Evolutionary conservation across 495 filamentous ascomycete species (phyloP), one percentile per base, ranked within the genome.

Genomic region (Penicillium bialowiezense): DNA sequence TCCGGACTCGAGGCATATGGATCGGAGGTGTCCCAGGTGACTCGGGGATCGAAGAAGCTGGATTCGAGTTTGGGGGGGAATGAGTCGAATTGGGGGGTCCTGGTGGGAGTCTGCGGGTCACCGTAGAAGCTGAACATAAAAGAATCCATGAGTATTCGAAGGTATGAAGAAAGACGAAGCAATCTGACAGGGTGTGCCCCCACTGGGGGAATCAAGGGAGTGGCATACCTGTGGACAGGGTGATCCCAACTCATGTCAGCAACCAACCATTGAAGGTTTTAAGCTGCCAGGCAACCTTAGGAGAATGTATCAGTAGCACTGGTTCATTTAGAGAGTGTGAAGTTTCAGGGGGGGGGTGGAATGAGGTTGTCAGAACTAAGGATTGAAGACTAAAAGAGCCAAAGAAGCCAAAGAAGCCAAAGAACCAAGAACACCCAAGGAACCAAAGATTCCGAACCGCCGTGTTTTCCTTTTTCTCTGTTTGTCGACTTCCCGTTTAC

Each of bases 171-270:
- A 53, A 23, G 43, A 32, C 3, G 29, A 46, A 8, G 41, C 43
- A 40, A 54, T 52, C 4, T 26, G 23, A 26, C 23, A 26, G 23
- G n/a, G n/a, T n/a, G n/a, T n/a, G n/a, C n/a, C n/a, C n/a, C n/a
- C n/a, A n/a, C n/a, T n/a, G n/a, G n/a, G n/a, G 23, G 23, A 54
- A 2, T 45, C 31, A 45, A 45, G 43, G 43, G 43, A 36, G 43
- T 24, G 45, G 61, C 77, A 75, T 81, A 87, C 86, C 86, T 88
- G 71, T 85, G 82, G 64, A 77, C 77, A 64, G 74, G 77, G 67
- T 83, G 78, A 76, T 88, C 85, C 78, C 81, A 87, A 81, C 82
- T 89, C 86, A 89, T 89, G 66, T 70, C 71, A 69, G 70, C 69
- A 71, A 69, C 60, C 68, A 70, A 74, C 64, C 68, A 72, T 72